These are phyloP conservation scores for Epipyxis sp. DNA, from an alignment of 108 stramenopile species.

Conservation along the genomic window DNA sequence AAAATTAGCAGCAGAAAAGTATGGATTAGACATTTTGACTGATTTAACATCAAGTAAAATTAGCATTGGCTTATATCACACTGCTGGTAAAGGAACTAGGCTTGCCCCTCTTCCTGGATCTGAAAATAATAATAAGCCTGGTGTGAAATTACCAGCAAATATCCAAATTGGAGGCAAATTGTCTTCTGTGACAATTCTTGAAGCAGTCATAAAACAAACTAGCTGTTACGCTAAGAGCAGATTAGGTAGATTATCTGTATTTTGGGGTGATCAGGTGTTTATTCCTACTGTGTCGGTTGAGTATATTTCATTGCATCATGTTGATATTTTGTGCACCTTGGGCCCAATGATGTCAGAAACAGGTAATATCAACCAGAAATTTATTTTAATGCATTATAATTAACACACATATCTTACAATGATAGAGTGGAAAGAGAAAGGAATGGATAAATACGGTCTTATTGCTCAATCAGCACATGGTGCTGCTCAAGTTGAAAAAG, in stretches of 20 bases:
- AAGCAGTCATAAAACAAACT: slow-evolving; percentile 93
- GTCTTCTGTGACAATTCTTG: slow-evolving; percentile 81
- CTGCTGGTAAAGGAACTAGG: slow-evolving; percentile 92
- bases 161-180: neutral
- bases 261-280: slow-evolving; percentile 91
- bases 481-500: slow-evolving; percentile 98
- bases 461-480: slow-evolving; percentile 77
- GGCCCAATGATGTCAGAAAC: slow-evolving; percentile 80
- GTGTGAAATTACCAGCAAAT: slow-evolving; percentile 64
- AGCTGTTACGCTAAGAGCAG: slow-evolving; percentile 89
- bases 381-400: no score
- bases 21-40: slow-evolving; percentile 59
- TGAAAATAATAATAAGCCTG: slow-evolving; percentile 99
- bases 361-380: no score
- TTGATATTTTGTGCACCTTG: slow-evolving; percentile 93
- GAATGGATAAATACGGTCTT: slow-evolving; percentile 95
- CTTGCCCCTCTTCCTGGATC: slow-evolving; percentile 91
- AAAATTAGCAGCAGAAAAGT: slow-evolving; percentile 64
- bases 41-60: slow-evolving; percentile 59
- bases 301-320: slow-evolving; percentile 80
- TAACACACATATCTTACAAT: no score
- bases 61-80: slow-evolving; percentile 88
- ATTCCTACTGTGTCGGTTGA: slow-evolving; percentile 72
- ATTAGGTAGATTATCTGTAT: slow-evolving; percentile 84
- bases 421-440: slow-evolving; percentile 81